phyloP scores from a whole-genome alignment of 768 basidiomycete species.

The Leucogyrophana mollusca region DNA sequence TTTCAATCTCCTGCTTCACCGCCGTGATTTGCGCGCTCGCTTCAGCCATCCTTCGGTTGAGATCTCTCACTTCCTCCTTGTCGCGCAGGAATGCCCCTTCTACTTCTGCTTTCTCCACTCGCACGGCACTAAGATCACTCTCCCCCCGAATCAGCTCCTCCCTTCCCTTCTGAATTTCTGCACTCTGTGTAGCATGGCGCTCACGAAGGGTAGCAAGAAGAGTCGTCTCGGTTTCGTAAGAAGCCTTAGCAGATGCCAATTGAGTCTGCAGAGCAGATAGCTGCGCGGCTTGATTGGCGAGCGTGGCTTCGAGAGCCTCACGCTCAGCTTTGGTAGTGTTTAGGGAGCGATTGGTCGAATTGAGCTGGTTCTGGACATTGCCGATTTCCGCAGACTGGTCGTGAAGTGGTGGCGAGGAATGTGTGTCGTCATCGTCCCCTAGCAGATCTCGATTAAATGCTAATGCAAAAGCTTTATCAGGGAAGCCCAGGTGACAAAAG shows the following conservation, averaged over 20 bases:
- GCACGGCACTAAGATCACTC: conserved; percentile 85
- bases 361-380: conserved; percentile 81
- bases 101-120: conserved; percentile 89
- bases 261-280: conserved; percentile 81
- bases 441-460: conserved; percentile 53
- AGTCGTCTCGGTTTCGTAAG: conserved; percentile 82
- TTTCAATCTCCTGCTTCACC: conserved; percentile 78
- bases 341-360: conserved; percentile 73
- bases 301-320: conserved; percentile 56
- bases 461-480: conserved; percentile 2
- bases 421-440: conserved; percentile 61
- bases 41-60: conserved; percentile 84
- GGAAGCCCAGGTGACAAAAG: background rate
- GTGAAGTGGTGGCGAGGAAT: conserved; percentile 51
- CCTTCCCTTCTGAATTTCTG: conserved; percentile 68
- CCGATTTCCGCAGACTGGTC: conserved; percentile 86
- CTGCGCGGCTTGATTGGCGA: conserved; percentile 69
- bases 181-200: conserved; percentile 62
- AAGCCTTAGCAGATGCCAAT: conserved; percentile 77
- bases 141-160: conserved; percentile 87
- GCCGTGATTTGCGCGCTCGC: conserved; percentile 68
- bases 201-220: conserved; percentile 67
- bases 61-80: conserved; percentile 88
- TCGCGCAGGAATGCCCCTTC: conserved; percentile 85
- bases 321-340: conserved; percentile 67